phyloP scores from a whole-genome alignment of 1,284 basidiomycete genomes.

The Sporisorium scitamineum region DNA sequence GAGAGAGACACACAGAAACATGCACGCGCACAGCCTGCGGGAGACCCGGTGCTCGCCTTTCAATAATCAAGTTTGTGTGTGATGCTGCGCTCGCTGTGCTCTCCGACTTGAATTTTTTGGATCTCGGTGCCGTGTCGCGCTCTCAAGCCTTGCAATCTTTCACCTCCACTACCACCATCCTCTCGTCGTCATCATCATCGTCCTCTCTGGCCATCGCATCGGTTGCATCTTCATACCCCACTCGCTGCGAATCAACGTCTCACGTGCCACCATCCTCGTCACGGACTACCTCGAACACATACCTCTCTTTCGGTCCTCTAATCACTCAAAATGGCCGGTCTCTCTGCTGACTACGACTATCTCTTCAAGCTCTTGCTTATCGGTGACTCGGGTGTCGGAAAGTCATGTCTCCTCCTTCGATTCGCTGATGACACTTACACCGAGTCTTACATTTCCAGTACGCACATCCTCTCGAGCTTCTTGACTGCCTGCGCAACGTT shows the following conservation, averaged over 20 bases:
- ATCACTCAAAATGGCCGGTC: constrained; percentile 52
- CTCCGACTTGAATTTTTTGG: not conserved
- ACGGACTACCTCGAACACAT: not conserved
- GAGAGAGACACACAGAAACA: not conserved
- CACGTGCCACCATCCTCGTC: not conserved
- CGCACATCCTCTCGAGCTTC: constrained; percentile 20
- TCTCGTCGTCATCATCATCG: not conserved
- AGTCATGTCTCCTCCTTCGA: constrained; percentile 73
- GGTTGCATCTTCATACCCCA: not conserved
- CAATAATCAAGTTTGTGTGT: not conserved
- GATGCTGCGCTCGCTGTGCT: constrained; percentile 9
- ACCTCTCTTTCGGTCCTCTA: not conserved
- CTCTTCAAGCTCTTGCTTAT: constrained; percentile 72
- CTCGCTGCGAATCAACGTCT: not conserved
- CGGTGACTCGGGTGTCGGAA: constrained; percentile 92
- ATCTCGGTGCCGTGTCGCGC: constrained; percentile 10
- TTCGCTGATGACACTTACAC: constrained; percentile 72
- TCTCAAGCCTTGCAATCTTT: not conserved
- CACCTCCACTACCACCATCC: constrained; percentile 27
- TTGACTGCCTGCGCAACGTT: not conserved
- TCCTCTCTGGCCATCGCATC: not conserved
- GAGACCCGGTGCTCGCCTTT: constrained; percentile 12
- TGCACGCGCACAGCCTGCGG: constrained; percentile 16
- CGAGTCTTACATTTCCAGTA: constrained; percentile 71
- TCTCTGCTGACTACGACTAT: constrained; percentile 68